These are phyloP conservation scores for Cyclanthera cordifolia DNA, from an alignment of 306 rosid species.

Conservation along the genomic window DNA sequence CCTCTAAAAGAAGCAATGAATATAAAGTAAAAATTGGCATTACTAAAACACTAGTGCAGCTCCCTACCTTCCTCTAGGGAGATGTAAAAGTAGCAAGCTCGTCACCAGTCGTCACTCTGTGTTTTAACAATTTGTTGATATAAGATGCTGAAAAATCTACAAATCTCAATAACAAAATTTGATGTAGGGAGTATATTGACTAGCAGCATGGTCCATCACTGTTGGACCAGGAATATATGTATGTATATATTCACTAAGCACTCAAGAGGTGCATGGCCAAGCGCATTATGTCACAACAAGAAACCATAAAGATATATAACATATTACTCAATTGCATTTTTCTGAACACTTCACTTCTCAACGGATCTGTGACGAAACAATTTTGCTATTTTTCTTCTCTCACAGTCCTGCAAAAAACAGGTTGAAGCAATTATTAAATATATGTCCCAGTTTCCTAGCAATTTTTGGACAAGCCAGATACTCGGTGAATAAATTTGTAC, in stretches of 20 bases:
- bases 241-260: conserved; percentile 2
- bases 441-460: conserved; percentile 2
- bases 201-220: background rate
- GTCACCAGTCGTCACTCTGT: background rate
- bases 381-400: conserved; percentile 85
- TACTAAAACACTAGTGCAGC: conserved; percentile 23
- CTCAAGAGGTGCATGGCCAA: conserved; percentile 5
- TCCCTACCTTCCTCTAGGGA: conserved; percentile 21
- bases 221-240: conserved; percentile 2
- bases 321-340: conserved; percentile 23
- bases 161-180: conserved; percentile 7
- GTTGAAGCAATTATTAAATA: conserved; percentile 4
- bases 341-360: conserved; percentile 36
- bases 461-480: background rate
- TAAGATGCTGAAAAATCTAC: conserved; percentile 14
- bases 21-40: conserved; percentile 30
- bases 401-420: conserved; percentile 55
- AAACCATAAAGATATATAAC: conserved; percentile 15
- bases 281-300: conserved; percentile 20
- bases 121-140: conserved; percentile 21
- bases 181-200: conserved; percentile 6
- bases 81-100: conserved; percentile 8
- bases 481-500: background rate
- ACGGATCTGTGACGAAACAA: conserved; percentile 74
- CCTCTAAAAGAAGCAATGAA: conserved; percentile 38